Conservation (phyloP, 768 basidiomycete species). For the Psilocybe azurescens region DNA sequence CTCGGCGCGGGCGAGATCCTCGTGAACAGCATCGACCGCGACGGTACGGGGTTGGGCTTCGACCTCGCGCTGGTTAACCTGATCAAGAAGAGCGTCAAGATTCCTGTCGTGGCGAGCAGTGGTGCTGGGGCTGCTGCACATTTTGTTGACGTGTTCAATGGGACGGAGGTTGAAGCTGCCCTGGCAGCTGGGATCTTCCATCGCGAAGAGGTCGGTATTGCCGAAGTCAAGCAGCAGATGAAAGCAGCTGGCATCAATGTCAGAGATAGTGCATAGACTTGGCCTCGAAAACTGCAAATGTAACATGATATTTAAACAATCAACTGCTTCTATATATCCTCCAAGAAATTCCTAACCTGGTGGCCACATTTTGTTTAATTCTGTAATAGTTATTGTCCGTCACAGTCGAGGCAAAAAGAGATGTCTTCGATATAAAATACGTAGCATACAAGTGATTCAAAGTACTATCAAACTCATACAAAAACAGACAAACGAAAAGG, state of each 20-base stretch:
- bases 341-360: no score
- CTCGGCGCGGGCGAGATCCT: constrained; percentile 96
- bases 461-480: constrained; percentile 9
- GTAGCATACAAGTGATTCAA: constrained; percentile 11
- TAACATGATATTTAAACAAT: no score
- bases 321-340: no score
- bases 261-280: constrained; percentile 25
- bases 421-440: constrained; percentile 3
- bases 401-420: background rate
- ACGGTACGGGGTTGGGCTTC: constrained; percentile 92
- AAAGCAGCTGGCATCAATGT: constrained; percentile 53
- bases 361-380: no score
- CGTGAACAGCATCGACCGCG: constrained; percentile 95
- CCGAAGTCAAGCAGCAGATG: constrained; percentile 74
- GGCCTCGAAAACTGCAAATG: background rate
- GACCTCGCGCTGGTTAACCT: constrained; percentile 83
- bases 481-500: constrained; percentile 3
- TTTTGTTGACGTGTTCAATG: constrained; percentile 85
- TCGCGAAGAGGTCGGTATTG: constrained; percentile 83
- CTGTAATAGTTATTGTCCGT: background rate
- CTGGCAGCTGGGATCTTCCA: constrained; percentile 98
- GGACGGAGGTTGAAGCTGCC: constrained; percentile 87
- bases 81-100: constrained; percentile 76
- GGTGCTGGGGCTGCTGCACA: constrained; percentile 86
- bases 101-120: constrained; percentile 94